Evolutionary conservation across 768 basidiomycete species (phyloP).

Genomic region (Neoboletus brunneissimus): DNA sequence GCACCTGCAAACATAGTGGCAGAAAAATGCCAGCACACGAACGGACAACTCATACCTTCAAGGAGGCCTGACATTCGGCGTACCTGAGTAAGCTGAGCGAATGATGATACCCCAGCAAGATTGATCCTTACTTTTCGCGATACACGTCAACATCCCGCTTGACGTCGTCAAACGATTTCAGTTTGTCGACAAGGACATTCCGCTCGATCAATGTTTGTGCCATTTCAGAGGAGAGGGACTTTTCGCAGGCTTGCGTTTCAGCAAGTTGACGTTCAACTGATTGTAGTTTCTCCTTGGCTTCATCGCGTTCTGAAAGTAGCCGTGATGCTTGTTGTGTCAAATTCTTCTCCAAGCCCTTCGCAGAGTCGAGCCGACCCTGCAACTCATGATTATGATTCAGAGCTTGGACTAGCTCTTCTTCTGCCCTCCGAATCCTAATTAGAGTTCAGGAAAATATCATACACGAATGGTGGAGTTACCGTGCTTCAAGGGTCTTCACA

Average conservation of each 20-base stretch:
- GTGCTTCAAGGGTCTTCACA: constrained; percentile 24
- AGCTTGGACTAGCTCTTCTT: constrained; percentile 18
- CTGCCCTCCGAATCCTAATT: constrained; percentile 18
- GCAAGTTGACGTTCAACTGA: constrained; percentile 14
- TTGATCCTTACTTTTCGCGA: constrained; percentile 27
- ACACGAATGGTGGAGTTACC: constrained; percentile 13
- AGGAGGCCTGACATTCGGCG: constrained; percentile 17
- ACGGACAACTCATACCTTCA: constrained; percentile 20
- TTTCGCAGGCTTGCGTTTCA: constrained; percentile 20
- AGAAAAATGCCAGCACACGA: neutral
- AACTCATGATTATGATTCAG: constrained; percentile 26
- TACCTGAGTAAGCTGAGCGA: constrained; percentile 14
- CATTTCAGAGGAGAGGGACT: constrained; percentile 13
- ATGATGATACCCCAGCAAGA: neutral
- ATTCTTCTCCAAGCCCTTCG: constrained; percentile 23
- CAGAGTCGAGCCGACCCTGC: constrained; percentile 27
- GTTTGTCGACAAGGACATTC: constrained; percentile 20
- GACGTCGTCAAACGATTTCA: constrained; percentile 14
- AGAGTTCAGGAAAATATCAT: constrained; percentile 9
- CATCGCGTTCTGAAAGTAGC: constrained; percentile 27
- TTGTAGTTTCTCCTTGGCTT: constrained; percentile 14
- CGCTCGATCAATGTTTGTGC: constrained; percentile 19
- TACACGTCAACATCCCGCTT: constrained; percentile 19
- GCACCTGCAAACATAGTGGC: constrained; percentile 30
- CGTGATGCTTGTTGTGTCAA: constrained; percentile 24